These are phyloP conservation scores for Posidonia australis DNA, from an alignment of 106 monocot genomes.

Conservation along the genomic window DNA sequence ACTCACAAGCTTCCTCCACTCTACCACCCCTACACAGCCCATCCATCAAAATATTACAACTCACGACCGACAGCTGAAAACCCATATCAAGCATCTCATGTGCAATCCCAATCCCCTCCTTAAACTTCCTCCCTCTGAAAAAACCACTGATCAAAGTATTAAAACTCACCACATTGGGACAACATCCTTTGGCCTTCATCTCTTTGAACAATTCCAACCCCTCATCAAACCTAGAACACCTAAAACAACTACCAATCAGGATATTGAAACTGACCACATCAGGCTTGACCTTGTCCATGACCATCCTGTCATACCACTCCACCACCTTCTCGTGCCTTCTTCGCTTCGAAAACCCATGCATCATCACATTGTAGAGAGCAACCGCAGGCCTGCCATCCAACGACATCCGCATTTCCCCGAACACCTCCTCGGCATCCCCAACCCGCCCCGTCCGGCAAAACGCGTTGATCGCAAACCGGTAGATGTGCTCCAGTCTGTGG, in stretches of 20 bases:
- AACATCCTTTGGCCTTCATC: constrained; percentile 41
- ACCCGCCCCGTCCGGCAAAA: constrained; percentile 32
- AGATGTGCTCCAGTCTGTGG: constrained; percentile 39
- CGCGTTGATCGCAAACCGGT: constrained; percentile 34
- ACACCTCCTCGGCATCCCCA: constrained; percentile 25
- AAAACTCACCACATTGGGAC: constrained; percentile 67
- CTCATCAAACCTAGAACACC: constrained; percentile 20
- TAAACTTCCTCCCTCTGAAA: constrained; percentile 32
- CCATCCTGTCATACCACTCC: constrained; percentile 38
- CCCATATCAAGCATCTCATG: constrained; percentile 84
- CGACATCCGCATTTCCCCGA: constrained; percentile 25
- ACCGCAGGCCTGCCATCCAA: constrained; percentile 32
- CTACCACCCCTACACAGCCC: constrained; percentile 45
- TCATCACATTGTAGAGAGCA: constrained; percentile 49
- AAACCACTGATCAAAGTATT: constrained; percentile 67
- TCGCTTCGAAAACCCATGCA: constrained; percentile 27
- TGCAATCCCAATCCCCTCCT: constrained; percentile 55
- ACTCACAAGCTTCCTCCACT: constrained; percentile 25
- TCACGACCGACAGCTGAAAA: constrained; percentile 29
- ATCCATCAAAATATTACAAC: constrained; percentile 57
- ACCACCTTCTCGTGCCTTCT: constrained; percentile 20
- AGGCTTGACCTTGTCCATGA: constrained; percentile 48
- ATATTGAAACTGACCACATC: constrained; percentile 43
- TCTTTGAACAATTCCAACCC: constrained; percentile 44
- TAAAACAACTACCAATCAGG: constrained; percentile 36